Conservation (phyloP, 805 yeast genomes). For the Suhomyces sp. region DNA sequence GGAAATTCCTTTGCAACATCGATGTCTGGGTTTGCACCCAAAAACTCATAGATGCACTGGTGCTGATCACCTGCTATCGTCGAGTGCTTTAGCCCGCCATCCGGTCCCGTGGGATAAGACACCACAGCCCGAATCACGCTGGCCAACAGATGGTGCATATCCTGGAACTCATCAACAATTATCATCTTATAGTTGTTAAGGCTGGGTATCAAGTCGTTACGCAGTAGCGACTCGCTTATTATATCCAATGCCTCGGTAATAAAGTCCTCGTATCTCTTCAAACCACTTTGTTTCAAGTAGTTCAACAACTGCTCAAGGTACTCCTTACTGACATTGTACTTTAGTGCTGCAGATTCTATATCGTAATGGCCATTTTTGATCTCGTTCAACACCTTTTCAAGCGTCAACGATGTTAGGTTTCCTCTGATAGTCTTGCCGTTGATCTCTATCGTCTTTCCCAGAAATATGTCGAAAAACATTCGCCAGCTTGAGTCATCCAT, state of each 20-base stretch:
- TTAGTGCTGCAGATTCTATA: conserved; percentile 21
- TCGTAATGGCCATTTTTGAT: conserved; percentile 22
- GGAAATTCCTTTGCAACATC: conserved; percentile 21
- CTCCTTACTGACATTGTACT: conserved; percentile 22
- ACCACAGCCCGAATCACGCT: conserved; percentile 41
- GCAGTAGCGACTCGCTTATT: conserved; percentile 12
- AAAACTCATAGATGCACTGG: conserved; percentile 67
- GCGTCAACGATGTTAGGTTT: conserved; percentile 17
- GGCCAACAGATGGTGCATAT: conserved; percentile 52
- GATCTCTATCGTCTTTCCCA: conserved; percentile 33
- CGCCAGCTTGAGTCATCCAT: conserved; percentile 58
- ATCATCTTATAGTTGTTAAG: conserved; percentile 33
- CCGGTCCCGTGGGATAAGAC: conserved; percentile 27
- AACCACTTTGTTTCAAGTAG: conserved; percentile 31
- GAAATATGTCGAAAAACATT: conserved; percentile 29
- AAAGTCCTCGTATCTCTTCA: conserved; percentile 35
- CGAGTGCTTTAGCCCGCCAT: conserved; percentile 42
- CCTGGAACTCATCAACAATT: conserved; percentile 74
- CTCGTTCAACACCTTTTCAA: conserved; percentile 23
- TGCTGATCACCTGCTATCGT: conserved; percentile 69
- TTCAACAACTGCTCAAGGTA: conserved; percentile 25
- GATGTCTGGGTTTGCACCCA: conserved; percentile 48
- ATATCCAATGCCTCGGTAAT: conserved; percentile 29
- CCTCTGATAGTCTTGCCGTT: conserved; percentile 23
- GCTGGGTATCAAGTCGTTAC: conserved; percentile 17